These are phyloP conservation scores for Ballota nigra DNA, from an alignment of 257 asterid species.

Conservation along the genomic window DNA sequence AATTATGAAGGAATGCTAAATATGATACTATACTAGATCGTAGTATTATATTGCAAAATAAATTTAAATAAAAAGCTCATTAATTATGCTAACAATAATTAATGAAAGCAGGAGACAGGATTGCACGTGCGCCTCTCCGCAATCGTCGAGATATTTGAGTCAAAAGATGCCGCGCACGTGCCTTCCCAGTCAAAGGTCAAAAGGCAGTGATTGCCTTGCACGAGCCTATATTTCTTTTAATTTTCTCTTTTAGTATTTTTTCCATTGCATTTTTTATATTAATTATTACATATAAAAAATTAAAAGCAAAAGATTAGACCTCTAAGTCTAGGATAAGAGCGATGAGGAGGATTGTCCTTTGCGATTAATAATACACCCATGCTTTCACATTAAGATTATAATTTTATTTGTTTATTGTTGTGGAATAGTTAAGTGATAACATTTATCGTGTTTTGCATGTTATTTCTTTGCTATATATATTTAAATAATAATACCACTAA, in stretches of 20 bases:
- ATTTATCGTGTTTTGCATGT: conserved; percentile 17
- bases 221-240: conserved; percentile 30
- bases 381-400: conserved; percentile 11
- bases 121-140: conserved; percentile 43
- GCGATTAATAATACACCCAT: conserved; percentile 6
- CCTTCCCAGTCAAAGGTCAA: conserved; percentile 61
- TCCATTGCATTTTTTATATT: not conserved
- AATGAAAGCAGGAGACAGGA: conserved; percentile 26
- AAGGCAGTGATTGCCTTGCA: conserved; percentile 57
- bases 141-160: conserved; percentile 52
- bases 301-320: conserved; percentile 4
- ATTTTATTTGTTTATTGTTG: not conserved
- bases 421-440: not conserved
- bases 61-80: not conserved
- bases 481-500: not conserved
- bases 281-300: not conserved
- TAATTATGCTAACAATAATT: conserved; percentile 23
- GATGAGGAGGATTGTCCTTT: conserved; percentile 15
- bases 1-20: conserved; percentile 25
- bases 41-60: not conserved
- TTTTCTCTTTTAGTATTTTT: not conserved
- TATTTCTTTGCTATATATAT: not conserved
- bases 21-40: conserved; percentile 1
- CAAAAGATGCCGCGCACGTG: conserved; percentile 79
- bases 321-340: conserved; percentile 29